A percentile compares a stretch with the other conserved stretches of the same genome.
phyloP scores from a whole-genome alignment of 2,329 filamentous ascomycete genomes.

The Aspergillus japonicus region DNA sequence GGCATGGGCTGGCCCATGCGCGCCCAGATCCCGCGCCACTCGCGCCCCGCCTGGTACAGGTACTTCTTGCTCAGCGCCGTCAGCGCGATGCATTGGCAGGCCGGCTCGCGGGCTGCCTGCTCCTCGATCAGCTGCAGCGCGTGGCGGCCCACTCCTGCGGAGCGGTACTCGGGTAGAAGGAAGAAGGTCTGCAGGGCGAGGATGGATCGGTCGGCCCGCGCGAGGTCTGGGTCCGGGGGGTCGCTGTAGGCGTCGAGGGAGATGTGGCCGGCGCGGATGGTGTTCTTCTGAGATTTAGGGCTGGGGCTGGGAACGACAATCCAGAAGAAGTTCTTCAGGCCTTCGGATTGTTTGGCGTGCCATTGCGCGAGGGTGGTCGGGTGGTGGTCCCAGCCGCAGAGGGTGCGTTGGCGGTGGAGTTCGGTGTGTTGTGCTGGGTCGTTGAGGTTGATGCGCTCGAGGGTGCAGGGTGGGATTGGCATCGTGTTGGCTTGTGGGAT shows the following conservation, averaged over 20 bases:
- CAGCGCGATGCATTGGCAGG: conserved; percentile 17
- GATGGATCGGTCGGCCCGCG: conserved; percentile 17
- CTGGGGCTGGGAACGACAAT: conserved; percentile 8
- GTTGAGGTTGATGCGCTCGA: conserved; percentile 19
- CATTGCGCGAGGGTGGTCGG: conserved; percentile 8
- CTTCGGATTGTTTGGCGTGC: conserved; percentile 11
- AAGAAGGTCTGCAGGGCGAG: conserved; percentile 27
- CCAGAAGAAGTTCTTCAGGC: conserved; percentile 22
- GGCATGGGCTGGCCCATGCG: conserved; percentile 1
- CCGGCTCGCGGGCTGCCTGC: conserved; percentile 15
- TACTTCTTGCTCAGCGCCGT: conserved; percentile 16
- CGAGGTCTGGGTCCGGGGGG: conserved; percentile 12
- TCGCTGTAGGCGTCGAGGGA: conserved; percentile 26
- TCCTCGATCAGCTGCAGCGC: conserved; percentile 23
- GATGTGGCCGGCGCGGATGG: conserved; percentile 27
- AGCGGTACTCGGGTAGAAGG: conserved; percentile 24
- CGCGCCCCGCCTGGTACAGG: conserved; percentile 16
- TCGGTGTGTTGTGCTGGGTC: conserved; percentile 13
- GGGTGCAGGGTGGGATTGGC: not conserved
- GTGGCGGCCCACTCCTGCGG: conserved; percentile 15
- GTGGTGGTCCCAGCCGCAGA: conserved; percentile 20
- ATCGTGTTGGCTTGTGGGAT: too few relatives aligned
- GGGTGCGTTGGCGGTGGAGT: conserved; percentile 15
- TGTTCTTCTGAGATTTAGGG: not conserved
- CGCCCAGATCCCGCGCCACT: conserved; percentile 18